Evolutionary conservation across 306 rosid species (phyloP).

Genomic region (Ammopiptanthus mongolicus): DNA sequence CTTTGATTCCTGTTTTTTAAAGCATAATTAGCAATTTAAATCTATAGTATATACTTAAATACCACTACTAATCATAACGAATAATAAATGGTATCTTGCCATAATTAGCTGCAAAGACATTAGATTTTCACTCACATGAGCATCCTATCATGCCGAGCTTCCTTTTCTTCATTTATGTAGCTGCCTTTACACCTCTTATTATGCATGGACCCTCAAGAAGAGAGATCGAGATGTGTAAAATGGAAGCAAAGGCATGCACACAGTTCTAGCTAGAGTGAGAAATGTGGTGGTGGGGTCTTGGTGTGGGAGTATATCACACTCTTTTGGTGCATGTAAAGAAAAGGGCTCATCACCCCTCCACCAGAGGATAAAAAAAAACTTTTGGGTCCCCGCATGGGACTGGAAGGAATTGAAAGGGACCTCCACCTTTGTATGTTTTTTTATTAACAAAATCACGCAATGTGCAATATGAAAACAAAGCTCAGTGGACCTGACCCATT

Average conservation of each 20-base stretch:
- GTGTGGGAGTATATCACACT: conserved; percentile 41
- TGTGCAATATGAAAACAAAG: conserved; percentile 42
- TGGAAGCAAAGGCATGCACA: conserved; percentile 93
- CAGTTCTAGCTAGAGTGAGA: conserved; percentile 46
- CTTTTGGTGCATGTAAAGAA: conserved; percentile 71
- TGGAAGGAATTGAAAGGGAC: conserved; percentile 43
- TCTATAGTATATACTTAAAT: conserved; percentile 40
- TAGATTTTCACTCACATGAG: conserved; percentile 66
- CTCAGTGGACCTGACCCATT: conserved; percentile 47
- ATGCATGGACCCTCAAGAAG: conserved; percentile 46
- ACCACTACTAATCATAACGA: conserved; percentile 63
- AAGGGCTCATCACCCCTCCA: conserved; percentile 25
- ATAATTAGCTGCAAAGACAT: conserved; percentile 58
- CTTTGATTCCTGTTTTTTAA: not conserved
- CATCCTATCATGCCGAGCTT: conserved; percentile 42
- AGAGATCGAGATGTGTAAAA: conserved; percentile 72
- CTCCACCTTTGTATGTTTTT: conserved; percentile 37
- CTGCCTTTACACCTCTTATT: conserved; percentile 65
- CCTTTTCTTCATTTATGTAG: conserved; percentile 29
- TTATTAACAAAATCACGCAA: conserved; percentile 35
- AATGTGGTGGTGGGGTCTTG: conserved; percentile 40
- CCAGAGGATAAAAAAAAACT: conserved; percentile 21
- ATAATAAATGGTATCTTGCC: conserved; percentile 36
- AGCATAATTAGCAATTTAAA: conserved; percentile 14
- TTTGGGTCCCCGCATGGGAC: conserved; percentile 63